phyloP scores from a whole-genome alignment of 2,329 filamentous ascomycete species.

The Aureobasidium sp. region DNA sequence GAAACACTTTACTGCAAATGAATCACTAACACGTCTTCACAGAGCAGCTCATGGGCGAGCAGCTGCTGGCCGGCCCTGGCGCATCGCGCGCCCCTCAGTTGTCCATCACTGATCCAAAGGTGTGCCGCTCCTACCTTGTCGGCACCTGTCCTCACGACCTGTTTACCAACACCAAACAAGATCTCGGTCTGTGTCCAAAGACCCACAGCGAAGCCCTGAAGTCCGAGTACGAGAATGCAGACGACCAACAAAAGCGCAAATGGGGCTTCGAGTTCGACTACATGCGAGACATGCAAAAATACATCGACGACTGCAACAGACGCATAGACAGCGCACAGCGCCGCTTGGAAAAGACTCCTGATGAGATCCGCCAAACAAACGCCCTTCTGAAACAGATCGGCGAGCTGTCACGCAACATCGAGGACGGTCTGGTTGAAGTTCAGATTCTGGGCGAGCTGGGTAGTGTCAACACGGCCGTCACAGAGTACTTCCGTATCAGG shows the following conservation, averaged over 20 bases:
- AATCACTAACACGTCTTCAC: background rate
- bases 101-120: slow-evolving; percentile 82
- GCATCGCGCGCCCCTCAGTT: slow-evolving; percentile 71
- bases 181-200: slow-evolving; percentile 82
- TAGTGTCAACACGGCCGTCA: slow-evolving; percentile 72
- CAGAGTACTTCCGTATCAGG: slow-evolving; percentile 80
- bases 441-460: slow-evolving; percentile 76
- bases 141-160: slow-evolving; percentile 97
- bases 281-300: slow-evolving; percentile 88
- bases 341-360: slow-evolving; percentile 90
- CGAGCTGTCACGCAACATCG: slow-evolving; percentile 71
- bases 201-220: slow-evolving; percentile 85
- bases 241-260: slow-evolving; percentile 63
- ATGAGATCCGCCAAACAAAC: slow-evolving; percentile 95
- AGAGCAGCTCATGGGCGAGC: slow-evolving; percentile 78
- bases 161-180: slow-evolving; percentile 99
- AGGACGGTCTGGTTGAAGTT: slow-evolving; percentile 77
- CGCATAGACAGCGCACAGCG: slow-evolving; percentile 87
- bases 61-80: slow-evolving; percentile 69
- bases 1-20: background rate
- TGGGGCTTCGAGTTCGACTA: slow-evolving; percentile 97
- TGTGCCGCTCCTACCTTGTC: slow-evolving; percentile 88
- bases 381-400: slow-evolving; percentile 79
- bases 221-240: slow-evolving; percentile 73
- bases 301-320: slow-evolving; percentile 93